Percentiles rank a stretch among this genome's conserved stretches.
Evolutionary conservation across 2,329 filamentous ascomycete genomes (phyloP).

Genomic region (Penicillium sp.): DNA sequence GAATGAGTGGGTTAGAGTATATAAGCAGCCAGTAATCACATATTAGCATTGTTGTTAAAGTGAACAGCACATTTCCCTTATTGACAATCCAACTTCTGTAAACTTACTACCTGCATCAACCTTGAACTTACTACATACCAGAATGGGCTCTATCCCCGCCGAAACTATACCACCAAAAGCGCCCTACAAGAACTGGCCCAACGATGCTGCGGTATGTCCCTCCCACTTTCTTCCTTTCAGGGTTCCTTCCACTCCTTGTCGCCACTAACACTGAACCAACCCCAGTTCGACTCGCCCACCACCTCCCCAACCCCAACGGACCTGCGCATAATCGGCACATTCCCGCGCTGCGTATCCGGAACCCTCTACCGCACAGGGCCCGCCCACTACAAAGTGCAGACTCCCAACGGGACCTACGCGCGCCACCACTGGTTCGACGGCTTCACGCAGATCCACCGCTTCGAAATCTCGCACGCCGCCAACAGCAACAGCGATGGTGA

Average conservation of each 20-base stretch:
- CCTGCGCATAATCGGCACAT: conserved; percentile 1
- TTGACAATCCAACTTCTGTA: no score
- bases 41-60: no score
- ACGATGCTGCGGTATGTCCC: conserved; percentile 3
- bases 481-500: conserved; percentile 20
- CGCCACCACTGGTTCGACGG: conserved; percentile 81
- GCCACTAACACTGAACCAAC: neutral
- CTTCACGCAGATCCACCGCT: conserved; percentile 69
- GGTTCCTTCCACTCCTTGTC: neutral
- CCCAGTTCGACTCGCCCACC: neutral
- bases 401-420: conserved; percentile 55
- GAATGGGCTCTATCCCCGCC: neutral
- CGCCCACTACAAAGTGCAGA: conserved; percentile 63
- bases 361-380: conserved; percentile 67
- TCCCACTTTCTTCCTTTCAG: neutral
- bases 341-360: neutral
- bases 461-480: conserved; percentile 41
- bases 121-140: neutral
- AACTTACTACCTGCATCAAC: no score
- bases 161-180: neutral
- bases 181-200: conserved; percentile 12
- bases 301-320: conserved; percentile 6
- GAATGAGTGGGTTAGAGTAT: no score
- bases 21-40: no score
- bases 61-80: no score